Conservation (phyloP, 1,284 basidiomycete species). For the Phenoliferia sp. region DNA sequence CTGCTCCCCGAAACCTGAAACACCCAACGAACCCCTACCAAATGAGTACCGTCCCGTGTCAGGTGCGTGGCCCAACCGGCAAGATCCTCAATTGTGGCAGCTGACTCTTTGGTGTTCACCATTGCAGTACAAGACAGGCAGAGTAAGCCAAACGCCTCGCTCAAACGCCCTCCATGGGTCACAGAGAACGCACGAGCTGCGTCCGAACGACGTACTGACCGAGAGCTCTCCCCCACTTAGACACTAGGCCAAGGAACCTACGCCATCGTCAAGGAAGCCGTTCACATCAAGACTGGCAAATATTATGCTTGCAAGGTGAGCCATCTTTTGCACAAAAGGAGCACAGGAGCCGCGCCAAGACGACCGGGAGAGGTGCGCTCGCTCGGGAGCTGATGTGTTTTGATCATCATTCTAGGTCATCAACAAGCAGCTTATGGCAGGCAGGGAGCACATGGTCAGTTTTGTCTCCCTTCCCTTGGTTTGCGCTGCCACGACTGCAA, state of each 20-base stretch:
- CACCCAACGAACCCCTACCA: neutral
- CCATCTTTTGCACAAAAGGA: too few species aligned
- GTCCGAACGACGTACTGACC: neutral
- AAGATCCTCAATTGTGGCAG: neutral
- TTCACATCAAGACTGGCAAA: slow-evolving; percentile 84
- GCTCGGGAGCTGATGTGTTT: neutral
- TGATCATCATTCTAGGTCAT: slow-evolving; percentile 47
- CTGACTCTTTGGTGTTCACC: neutral
- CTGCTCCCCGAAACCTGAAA: too few species aligned
- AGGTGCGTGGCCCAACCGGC: slow-evolving; percentile 5
- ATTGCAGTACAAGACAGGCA: slow-evolving; percentile 29
- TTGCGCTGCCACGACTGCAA: too few species aligned
- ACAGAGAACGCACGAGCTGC: neutral
- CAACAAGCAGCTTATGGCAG: slow-evolving; percentile 91
- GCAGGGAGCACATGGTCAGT: slow-evolving; percentile 50
- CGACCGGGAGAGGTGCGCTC: neutral
- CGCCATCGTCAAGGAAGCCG: slow-evolving; percentile 85
- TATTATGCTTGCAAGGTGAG: slow-evolving; percentile 87
- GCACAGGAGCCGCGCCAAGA: neutral
- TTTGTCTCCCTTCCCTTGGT: neutral
- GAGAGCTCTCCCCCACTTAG: neutral
- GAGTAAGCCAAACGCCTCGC: slow-evolving; percentile 9
- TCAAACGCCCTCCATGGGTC: neutral
- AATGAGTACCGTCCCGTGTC: slow-evolving; percentile 24
- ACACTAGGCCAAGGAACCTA: slow-evolving; percentile 75